Base-by-base conservation (phyloP, 2,329 filamentous ascomycete genomes). In the Ophiostoma ips region DNA sequence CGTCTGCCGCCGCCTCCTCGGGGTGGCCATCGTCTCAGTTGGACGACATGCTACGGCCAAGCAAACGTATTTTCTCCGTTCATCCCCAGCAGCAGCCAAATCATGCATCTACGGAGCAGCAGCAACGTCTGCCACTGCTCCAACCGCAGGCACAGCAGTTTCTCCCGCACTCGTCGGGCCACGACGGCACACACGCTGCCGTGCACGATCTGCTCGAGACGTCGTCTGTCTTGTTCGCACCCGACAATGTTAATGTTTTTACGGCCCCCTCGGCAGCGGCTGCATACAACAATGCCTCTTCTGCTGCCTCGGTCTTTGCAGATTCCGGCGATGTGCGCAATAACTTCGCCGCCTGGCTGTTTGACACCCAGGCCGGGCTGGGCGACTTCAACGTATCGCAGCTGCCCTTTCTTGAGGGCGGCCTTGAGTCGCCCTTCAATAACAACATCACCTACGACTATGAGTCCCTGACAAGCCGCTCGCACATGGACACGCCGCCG, bases 341-440 rank as follows among this genome's bases (percentile, higher is more conserved):
- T 24, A 72, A 71, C 58, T 75, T 76, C 58, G 69, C 68, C 18
- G 61, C 65, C 15, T 76, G 73, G 73, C 62, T 76, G 3, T 75
- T 76, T 53, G 68, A 74, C 38, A 62, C 68, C 2, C 67, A 69
- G 46, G 64, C 65, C 0, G 63, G 57, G 24, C 69, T 67, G 43
- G 61, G 60, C 34, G 70, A 72, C 5, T 67, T 71, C 51, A 65
- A 61, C 50, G 62, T 72, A 15, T 59, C 67, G 3, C 66, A 65
- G 16, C 57, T 72, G 3, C 70, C 71, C 1, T 75, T 74, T 50
- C 57, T 70, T 5, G 71, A 74, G 43, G 69, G 68, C 18, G 71
- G 71, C 3, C 61, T 75, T 11, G 71, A 74, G 58, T 72, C 71
- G 1, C 65, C 70, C 0, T 71, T 75, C 51, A 72, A 73, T 60